These are phyloP conservation scores for Kingdonia uniflora DNA, from an alignment of 164 flowering plant species.

Conservation along the genomic window DNA sequence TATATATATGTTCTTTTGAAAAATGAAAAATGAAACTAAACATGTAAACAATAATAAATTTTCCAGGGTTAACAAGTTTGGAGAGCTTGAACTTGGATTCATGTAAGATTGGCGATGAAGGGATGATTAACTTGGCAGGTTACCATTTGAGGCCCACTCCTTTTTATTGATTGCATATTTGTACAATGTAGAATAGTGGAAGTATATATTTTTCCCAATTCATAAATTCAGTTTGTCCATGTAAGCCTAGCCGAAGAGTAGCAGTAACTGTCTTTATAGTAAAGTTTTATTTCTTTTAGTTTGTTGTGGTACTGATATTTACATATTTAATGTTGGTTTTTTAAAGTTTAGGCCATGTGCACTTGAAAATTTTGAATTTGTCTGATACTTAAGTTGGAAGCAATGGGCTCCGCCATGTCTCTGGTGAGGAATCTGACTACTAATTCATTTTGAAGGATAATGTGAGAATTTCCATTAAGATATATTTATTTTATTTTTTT, in stretches of 20 bases:
- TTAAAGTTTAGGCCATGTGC: slow-evolving; percentile 40
- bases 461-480: no score
- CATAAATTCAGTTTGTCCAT: no score
- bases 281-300: no score
- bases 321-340: slow-evolving; percentile 9
- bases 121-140: slow-evolving; percentile 73
- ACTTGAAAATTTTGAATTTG: slow-evolving; percentile 61
- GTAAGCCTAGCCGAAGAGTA: no score
- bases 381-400: slow-evolving; percentile 93
- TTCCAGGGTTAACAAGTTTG: slow-evolving; percentile 54
- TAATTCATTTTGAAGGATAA: no score
- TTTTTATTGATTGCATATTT: neutral
- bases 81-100: slow-evolving; percentile 96
- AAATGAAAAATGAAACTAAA: no score
- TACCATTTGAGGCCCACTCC: neutral
- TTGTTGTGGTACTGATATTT: no score
- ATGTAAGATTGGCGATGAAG: slow-evolving; percentile 74
- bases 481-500: no score
- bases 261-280: no score
- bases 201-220: no score
- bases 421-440: slow-evolving; percentile 36
- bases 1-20: no score
- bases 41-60: neutral
- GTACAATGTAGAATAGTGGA: no score
- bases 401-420: slow-evolving; percentile 69